These are phyloP conservation scores for Dalbergia cultrata DNA, from an alignment of 306 rosid species.

Conservation along the genomic window DNA sequence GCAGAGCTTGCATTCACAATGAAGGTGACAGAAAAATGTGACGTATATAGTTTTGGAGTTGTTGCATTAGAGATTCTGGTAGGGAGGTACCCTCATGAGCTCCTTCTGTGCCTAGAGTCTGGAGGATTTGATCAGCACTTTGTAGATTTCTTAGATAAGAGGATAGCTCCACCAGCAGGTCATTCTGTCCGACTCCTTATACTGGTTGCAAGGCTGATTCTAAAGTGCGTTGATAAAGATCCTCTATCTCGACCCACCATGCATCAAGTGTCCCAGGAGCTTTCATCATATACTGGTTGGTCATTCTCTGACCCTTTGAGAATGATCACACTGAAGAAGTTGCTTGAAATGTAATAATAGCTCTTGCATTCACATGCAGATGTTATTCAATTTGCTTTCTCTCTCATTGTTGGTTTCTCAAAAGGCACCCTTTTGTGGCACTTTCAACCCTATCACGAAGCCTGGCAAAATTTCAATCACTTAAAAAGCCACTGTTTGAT, in stretches of 20 bases:
- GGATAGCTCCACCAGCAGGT: constrained; percentile 26
- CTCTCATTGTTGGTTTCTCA: neutral
- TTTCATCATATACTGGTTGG: neutral
- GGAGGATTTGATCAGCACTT: constrained; percentile 20
- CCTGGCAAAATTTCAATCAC: too few relatives aligned
- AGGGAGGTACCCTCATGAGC: constrained; percentile 40
- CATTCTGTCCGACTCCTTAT: neutral
- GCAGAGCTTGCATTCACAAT: constrained; percentile 44
- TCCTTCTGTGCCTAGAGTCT: constrained; percentile 20
- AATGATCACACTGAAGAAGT: constrained; percentile 32
- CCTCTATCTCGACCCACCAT: constrained; percentile 41
- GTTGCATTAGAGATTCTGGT: constrained; percentile 38
- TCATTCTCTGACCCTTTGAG: constrained; percentile 18
- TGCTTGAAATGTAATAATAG: neutral
- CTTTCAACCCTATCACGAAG: neutral
- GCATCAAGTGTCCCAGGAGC: constrained; percentile 36
- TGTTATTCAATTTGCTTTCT: neutral
- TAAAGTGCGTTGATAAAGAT: constrained; percentile 32
- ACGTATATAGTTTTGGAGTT: constrained; percentile 45
- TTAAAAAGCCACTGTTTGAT: too few relatives aligned
- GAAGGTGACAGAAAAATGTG: constrained; percentile 50
- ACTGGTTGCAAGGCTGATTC: constrained; percentile 4
- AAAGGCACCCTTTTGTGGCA: neutral
- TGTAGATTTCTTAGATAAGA: constrained; percentile 43
- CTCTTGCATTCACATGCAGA: neutral